Conservation (phyloP, 192 early-diverging fungal species). For the Backusella macrospora region DNA sequence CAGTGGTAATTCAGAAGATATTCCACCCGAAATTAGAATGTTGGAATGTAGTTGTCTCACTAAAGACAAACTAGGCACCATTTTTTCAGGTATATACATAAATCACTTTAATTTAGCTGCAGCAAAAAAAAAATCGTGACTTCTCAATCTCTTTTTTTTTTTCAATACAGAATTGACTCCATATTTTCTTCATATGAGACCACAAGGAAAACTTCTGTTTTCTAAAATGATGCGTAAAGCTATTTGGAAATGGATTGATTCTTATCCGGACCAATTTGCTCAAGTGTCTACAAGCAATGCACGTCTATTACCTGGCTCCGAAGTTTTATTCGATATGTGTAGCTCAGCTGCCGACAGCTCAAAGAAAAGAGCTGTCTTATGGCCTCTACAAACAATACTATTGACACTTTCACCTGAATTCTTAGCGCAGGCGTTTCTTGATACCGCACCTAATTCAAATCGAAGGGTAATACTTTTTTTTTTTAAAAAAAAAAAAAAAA, state of each 20-base stretch:
- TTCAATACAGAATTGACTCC: conserved; percentile 54
- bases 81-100: conserved; percentile 32
- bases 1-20: conserved; percentile 1
- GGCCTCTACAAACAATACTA: conserved; percentile 87
- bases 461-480: conserved; percentile 38
- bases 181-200: conserved; percentile 57
- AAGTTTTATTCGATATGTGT: conserved; percentile 75
- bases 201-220: conserved; percentile 66
- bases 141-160: background rate
- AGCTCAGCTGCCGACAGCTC: conserved; percentile 54
- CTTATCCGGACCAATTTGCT: conserved; percentile 79
- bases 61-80: conserved; percentile 5
- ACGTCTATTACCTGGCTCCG: conserved; percentile 61
- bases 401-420: conserved; percentile 84
- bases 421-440: conserved; percentile 60
- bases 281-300: conserved; percentile 62
- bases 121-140: conserved; percentile 16
- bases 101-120: background rate
- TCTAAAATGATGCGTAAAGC: conserved; percentile 78
- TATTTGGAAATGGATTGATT: conserved; percentile 92
- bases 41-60: conserved; percentile 32
- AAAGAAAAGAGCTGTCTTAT: conserved; percentile 69
- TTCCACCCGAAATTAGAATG: conserved; percentile 32
- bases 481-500: background rate
- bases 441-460: conserved; percentile 43